phyloP scores from a whole-genome alignment of 2,329 filamentous ascomycete species.

The Colletotrichum liriopes region DNA sequence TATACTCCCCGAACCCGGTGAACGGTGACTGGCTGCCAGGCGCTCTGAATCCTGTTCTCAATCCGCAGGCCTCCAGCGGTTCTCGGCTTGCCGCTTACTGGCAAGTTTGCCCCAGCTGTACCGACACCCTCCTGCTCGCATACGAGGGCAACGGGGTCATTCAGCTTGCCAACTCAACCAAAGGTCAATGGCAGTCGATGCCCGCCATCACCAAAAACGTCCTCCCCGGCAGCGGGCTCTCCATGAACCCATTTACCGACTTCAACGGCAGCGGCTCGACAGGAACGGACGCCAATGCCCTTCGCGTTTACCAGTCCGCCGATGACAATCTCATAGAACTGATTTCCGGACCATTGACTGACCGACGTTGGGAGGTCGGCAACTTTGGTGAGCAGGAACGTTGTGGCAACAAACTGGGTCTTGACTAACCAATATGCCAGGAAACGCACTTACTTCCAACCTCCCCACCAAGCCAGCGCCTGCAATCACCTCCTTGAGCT shows the following conservation, averaged over 20 bases:
- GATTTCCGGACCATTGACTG: neutral
- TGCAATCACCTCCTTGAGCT: neutral
- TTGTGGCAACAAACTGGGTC: neutral
- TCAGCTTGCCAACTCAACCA: neutral
- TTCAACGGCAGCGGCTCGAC: neutral
- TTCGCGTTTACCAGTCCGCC: neutral
- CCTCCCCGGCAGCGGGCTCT: neutral
- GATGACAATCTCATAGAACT: neutral
- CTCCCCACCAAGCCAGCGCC: neutral
- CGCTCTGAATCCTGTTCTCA: neutral
- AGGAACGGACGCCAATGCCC: neutral
- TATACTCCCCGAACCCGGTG: neutral
- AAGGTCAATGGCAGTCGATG: neutral
- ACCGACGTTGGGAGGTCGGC: neutral
- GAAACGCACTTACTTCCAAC: neutral
- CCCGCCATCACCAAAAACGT: neutral
- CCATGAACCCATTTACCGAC: neutral
- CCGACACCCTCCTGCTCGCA: neutral
- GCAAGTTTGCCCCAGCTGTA: slow-evolving; percentile 14
- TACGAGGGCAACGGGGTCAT: neutral
- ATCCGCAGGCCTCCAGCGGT: slow-evolving; percentile 1
- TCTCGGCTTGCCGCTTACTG: slow-evolving; percentile 11
- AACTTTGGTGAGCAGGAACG: neutral
- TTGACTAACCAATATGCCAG: neutral
- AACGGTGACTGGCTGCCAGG: neutral